These are phyloP conservation scores for Pelomyxa schiedti DNA, from an alignment of 78 protist genomes.

Conservation along the genomic window DNA sequence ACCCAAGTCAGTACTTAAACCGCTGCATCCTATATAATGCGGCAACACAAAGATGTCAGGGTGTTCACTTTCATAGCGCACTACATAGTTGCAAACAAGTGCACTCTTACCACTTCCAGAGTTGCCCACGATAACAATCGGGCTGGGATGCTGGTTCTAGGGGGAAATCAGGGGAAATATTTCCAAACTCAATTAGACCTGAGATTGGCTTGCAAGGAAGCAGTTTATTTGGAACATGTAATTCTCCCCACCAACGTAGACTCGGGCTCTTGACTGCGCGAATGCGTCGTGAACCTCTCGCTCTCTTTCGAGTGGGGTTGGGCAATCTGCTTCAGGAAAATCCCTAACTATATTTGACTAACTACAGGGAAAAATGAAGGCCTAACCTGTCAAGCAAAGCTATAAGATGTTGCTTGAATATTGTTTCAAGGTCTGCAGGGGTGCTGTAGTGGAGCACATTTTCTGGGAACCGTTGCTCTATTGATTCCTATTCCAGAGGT, in stretches of 20 bases:
- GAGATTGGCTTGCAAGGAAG: neutral
- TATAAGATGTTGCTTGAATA: neutral
- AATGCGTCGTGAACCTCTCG: neutral
- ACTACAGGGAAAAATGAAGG: too few species aligned
- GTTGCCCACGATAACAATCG: neutral
- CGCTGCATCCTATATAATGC: slow-evolving; percentile 4
- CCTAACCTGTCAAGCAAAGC: neutral
- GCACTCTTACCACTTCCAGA: neutral
- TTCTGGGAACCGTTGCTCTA: neutral
- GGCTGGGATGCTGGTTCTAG: neutral
- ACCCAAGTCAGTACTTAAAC: neutral
- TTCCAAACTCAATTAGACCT: neutral
- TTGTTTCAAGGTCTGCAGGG: neutral
- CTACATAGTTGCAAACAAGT: neutral
- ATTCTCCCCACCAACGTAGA: slow-evolving; percentile 3
- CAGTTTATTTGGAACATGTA: neutral
- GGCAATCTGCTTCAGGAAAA: neutral
- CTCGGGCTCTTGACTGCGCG: neutral
- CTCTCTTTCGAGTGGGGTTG: neutral
- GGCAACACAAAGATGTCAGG: neutral
- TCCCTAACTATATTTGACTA: too few species aligned
- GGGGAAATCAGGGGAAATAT: neutral
- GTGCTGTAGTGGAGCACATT: neutral
- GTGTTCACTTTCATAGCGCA: neutral
- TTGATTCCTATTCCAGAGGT: neutral